Base-by-base conservation (phyloP, 2,329 filamentous ascomycete species). In the Paracamarosporium sp. region DNA sequence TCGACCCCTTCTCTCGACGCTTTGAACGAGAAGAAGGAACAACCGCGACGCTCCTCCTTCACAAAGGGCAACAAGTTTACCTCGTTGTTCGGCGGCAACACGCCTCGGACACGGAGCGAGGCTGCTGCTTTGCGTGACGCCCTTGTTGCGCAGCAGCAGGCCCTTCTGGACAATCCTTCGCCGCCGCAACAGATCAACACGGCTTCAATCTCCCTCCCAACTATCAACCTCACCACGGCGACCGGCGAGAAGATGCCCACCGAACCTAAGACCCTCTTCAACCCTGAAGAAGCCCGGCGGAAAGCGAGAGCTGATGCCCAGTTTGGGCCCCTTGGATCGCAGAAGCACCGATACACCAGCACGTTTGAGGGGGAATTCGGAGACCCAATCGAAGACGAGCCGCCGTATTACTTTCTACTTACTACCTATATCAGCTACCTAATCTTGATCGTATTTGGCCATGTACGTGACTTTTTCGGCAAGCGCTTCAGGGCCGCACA, bases 361-460 rank as follows among this genome's bases (percentile, higher is more conserved):
- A 88, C 90, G 77, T 93, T 96, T 75, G 88, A 90, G 60, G 94
- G 93, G 66, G 86, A 89, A 36, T 90, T 98, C 57, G 88, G 88
- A 44, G 86, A 92, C 35, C 93, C 94, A 5, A 82, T 98, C 58
- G 92, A 97, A 75, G 95, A 99, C 73, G 94, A 97, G 77, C 94
- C 95, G 40, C 92, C 94, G 17, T 98, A 97, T 81, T 98, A 93
- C 83, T 97, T 91, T 80, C 87, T 99, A 70, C 86, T 99, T 67
- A 98, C 95, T 33, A 99, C 95, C 71, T 99, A 99, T 83, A 92
- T 99, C 79, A 97, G 93, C 80, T 99, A 99, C 78, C 85, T 99
- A 63, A 89, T 98, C 66, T 86, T 99, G 70, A 98, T 99, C 75
- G 88, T 95, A 64, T 93, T 97, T 64, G 95, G 95, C 55, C 95